These are phyloP conservation scores for Leccinum cinnamomeum DNA, from an alignment of 1,284 basidiomycete genomes.

Conservation along the genomic window DNA sequence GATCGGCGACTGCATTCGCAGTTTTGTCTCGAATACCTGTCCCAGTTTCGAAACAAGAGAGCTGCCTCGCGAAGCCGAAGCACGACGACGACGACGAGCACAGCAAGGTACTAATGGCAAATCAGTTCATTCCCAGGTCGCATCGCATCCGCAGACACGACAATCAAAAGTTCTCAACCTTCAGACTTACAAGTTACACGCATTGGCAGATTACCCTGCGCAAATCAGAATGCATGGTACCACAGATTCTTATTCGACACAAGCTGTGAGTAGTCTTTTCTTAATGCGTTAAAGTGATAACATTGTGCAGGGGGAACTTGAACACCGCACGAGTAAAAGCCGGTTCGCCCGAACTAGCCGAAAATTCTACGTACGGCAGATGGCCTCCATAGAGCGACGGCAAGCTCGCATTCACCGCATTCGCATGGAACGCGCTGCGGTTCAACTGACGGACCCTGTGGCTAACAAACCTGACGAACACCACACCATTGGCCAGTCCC, in stretches of 20 bases:
- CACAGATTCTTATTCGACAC: no score
- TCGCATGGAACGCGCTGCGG: not conserved
- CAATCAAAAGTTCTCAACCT: not conserved
- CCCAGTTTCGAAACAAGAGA: not conserved
- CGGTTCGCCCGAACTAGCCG: not conserved
- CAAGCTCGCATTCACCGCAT: not conserved
- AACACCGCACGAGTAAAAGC: not conserved
- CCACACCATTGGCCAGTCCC: conserved; percentile 18
- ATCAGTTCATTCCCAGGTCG: not conserved
- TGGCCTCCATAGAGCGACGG: not conserved
- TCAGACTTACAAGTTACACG: not conserved
- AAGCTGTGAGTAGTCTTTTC: no score
- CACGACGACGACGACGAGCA: not conserved
- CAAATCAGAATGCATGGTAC: not conserved
- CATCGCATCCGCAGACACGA: not conserved
- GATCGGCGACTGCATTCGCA: not conserved
- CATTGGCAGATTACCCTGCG: not conserved
- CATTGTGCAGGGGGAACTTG: not conserved
- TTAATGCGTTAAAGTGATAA: no score
- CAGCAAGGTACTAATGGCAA: not conserved
- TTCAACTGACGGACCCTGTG: not conserved
- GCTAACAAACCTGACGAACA: conserved; percentile 6
- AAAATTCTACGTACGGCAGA: not conserved
- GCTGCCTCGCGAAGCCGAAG: not conserved
- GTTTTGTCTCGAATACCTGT: not conserved